Evolutionary conservation across 140 eudicot species (phyloP), one percentile per base, ranked within the genome.

Genomic region (Erigeron philadelphicus): DNA sequence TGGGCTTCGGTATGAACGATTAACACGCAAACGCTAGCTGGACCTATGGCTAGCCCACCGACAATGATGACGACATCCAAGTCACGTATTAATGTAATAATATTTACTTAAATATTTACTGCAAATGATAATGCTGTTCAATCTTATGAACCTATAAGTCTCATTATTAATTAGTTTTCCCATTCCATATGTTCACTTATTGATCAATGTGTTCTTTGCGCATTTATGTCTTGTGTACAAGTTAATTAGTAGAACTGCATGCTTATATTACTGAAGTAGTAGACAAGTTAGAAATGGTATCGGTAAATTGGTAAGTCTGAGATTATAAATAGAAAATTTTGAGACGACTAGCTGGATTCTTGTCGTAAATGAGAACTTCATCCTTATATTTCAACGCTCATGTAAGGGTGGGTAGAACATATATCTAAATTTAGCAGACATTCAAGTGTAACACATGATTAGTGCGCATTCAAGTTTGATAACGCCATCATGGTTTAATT

Each of bases 1-100:
- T 71, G 83, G 72, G 75, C 68, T 68, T 77, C 85, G 81, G 76
- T 76, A 80, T 74, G 68, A 75, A 77, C 77, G 64, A 76, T 73
- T 64, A 62, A 72, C 45, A 57, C 67, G 80, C 70, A 62, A 68
- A 57, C 67, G 79, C 70, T 66, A 68, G 85, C 93, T 85, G 38
- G 38, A 31, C 38, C 38, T 31, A 31, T 31, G 38, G 38, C 38
- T 31, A 31, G 5, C 38, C 38, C 19, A 77, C 89, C 79, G 88
- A 79, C 82, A 69, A 64, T 65, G 78, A 67, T 55, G 81, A 23
- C 75, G 76, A 54, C 45, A 52, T 72, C 72, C 75, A 72, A 81
- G 46, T 69, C 68, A 38, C 61, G 11, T 75, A 48, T 43, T 42
- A 64, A 71, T 75, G 78, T 73, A 69, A 59, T 55, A 47, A 74